Base-by-base conservation (phyloP, 2,329 filamentous ascomycete species). In the Alternaria rosae region DNA sequence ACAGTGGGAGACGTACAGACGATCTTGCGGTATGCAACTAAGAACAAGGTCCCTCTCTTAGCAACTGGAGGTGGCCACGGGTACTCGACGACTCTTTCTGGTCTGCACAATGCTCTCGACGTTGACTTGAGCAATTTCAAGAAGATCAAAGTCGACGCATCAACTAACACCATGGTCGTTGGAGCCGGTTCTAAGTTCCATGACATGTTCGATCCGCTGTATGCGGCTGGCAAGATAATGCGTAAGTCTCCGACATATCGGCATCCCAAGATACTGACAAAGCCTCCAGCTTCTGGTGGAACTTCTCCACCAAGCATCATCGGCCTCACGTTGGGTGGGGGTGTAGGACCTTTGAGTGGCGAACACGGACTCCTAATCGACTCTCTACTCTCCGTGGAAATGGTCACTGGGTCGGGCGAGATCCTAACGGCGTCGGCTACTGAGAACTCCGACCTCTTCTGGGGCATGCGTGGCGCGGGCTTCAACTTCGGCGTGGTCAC, bases 321-420 rank as follows among this genome's bases (percentile, higher is more conserved):
- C 2, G 87, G 85, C 0, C 78, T 88, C 9, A 84, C 84, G 0
- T 78, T 88, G 4, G 85, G 85, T 3, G 86, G 85, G 20, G 86
- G 86, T 0, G 85, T 85, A 61, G 85, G 87, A 1, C 81, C 82
- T 72, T 76, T 88, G 21, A 82, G 80, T 26, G 83, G 85, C 0
- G 71, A 78, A n/a, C 76, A 86, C 45, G 70, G 70, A 6, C 10
- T 67, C 11, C 53, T 67, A 1, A 28, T 58, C 1, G 70, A 72
- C 32, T 43, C 57, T 6, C 45, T 72, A 12, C 13, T 62, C 6
- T 60, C 55, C 3, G 61, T 63, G 6, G 21, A 52, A 7, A 54
- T 78, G 9, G 71, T 79, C 6, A 72, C 72, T n/a, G 74, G 68
- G 5, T 60, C 47, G 5, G 78, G 77, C 10, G 57, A 67, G 5